Conservation (phyloP, 345 rosid species). For the Euphorbia tirucalli region DNA sequence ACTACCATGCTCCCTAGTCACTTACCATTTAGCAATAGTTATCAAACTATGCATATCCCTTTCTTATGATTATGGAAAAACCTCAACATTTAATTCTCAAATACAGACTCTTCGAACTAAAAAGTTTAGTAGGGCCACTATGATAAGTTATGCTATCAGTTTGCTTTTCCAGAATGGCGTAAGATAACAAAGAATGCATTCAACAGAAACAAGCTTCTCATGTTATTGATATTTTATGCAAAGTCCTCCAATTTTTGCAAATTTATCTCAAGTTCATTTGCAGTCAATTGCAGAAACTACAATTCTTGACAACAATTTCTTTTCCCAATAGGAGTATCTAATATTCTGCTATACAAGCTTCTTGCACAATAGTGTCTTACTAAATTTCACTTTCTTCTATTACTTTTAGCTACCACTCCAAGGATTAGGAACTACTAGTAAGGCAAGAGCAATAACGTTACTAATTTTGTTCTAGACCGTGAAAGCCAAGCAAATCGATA, state of each 20-base stretch:
- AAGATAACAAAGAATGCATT: background rate
- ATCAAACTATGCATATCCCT: too few species aligned
- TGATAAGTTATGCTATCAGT: background rate
- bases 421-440: background rate
- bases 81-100: too few species aligned
- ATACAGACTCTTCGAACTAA: background rate
- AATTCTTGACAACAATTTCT: background rate
- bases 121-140: background rate
- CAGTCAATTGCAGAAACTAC: background rate
- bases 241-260: background rate
- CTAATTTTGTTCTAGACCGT: background rate
- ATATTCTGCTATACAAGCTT: background rate
- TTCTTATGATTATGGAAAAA: too few species aligned
- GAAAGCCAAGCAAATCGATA: background rate
- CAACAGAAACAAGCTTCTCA: background rate
- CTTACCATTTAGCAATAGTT: too few species aligned
- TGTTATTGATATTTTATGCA: background rate
- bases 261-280: background rate
- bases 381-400: background rate
- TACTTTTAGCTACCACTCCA: background rate
- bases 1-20: too few species aligned
- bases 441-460: background rate
- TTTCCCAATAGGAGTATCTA: background rate
- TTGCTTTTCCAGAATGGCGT: background rate
- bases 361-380: background rate